Conservation (phyloP, 495 filamentous ascomycete species). For the Xylaria palmicola region DNA sequence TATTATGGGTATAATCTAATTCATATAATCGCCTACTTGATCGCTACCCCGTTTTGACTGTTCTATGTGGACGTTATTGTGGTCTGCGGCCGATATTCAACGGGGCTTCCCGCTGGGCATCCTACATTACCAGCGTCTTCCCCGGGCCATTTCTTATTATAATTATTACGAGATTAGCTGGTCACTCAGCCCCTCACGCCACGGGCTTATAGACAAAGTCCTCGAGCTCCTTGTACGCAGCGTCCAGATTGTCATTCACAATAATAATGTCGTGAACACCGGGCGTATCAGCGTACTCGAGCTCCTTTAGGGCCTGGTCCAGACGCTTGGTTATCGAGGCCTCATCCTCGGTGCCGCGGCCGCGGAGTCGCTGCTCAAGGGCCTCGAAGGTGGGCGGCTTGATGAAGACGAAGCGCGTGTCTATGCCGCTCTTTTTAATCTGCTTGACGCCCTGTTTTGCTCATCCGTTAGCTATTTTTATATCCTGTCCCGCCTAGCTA, state of each 20-base stretch:
- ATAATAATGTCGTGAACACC: constrained; percentile 83
- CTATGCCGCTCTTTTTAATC: constrained; percentile 72
- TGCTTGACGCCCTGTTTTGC: constrained; percentile 78
- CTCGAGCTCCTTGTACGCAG: constrained; percentile 75
- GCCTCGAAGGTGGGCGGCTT: constrained; percentile 73
- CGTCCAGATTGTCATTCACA: constrained; percentile 86
- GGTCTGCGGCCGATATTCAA: neutral
- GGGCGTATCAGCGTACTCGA: constrained; percentile 70
- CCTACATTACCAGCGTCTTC: neutral
- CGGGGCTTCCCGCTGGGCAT: neutral
- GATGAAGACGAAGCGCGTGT: constrained; percentile 83
- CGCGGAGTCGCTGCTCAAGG: constrained; percentile 73
- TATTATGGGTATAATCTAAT: constrained; percentile 16
- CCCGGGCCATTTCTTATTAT: neutral
- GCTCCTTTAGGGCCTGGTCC: constrained; percentile 74
- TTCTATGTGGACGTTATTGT: neutral
- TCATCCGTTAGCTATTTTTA: constrained; percentile 8
- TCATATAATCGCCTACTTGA: neutral
- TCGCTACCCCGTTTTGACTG: neutral
- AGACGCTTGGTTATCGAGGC: constrained; percentile 73
- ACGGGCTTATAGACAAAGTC: constrained; percentile 54
- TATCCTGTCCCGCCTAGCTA: neutral
- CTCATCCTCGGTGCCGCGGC: constrained; percentile 82
- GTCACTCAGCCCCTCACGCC: constrained; percentile 15
- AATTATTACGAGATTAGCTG: neutral